Percentiles rank a stretch among this genome's conserved stretches.
Evolutionary conservation across 1,284 basidiomycete species (phyloP).

Genomic region (Cryptococcus amylolentus): DNA sequence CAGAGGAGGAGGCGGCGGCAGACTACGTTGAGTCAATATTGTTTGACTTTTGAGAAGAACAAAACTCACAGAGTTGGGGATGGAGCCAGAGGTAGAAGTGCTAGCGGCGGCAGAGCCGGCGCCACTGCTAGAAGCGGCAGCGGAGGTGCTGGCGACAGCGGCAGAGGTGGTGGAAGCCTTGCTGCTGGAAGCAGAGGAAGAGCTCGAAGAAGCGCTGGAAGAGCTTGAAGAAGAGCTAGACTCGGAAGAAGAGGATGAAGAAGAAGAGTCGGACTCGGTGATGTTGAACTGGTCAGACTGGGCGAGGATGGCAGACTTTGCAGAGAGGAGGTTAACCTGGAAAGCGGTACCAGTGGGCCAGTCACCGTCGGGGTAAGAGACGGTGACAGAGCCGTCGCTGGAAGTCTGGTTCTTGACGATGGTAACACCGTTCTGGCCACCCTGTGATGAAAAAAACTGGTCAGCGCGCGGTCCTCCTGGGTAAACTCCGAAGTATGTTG

Average conservation of each 20-base stretch:
- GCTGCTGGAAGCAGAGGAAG: background rate
- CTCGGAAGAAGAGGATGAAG: constrained; percentile 23
- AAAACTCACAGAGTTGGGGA: constrained; percentile 5
- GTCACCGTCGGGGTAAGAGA: constrained; percentile 30
- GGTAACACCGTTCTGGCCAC: constrained; percentile 16
- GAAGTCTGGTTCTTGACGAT: constrained; percentile 36
- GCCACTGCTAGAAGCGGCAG: constrained; percentile 16
- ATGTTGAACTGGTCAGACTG: constrained; percentile 59
- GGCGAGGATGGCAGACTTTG: constrained; percentile 51
- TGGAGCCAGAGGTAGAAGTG: constrained; percentile 8
- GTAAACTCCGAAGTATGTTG: background rate
- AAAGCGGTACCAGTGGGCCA: constrained; percentile 43
- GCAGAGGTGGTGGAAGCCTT: constrained; percentile 6
- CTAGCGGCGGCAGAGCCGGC: background rate
- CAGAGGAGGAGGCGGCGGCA: background rate
- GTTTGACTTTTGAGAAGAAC: background rate
- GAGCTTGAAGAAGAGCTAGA: constrained; percentile 18
- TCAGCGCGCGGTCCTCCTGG: background rate
- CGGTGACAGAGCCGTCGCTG: constrained; percentile 24
- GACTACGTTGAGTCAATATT: constrained; percentile 3
- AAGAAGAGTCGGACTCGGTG: constrained; percentile 39
- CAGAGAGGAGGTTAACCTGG: constrained; percentile 67
- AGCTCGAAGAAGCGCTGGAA: background rate
- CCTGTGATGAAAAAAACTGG: background rate
- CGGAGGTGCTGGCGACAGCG: constrained; percentile 1